Conservation (phyloP, 371 early-diverging fungal genomes). For the Ordospora pajunii region DNA sequence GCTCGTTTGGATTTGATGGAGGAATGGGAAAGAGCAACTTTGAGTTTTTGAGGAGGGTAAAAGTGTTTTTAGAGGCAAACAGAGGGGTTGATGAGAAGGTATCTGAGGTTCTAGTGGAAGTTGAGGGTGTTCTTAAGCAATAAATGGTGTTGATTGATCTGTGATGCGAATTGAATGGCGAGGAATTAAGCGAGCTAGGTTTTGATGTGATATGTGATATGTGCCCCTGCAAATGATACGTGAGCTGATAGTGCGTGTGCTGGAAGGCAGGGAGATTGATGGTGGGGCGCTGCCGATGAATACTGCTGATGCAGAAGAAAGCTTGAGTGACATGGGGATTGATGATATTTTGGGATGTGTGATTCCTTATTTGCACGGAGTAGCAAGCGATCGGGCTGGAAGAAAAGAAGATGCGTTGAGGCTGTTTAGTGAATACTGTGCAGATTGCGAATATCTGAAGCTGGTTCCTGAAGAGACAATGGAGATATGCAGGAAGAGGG, state of each 20-base stretch:
- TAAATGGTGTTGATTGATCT: not conserved
- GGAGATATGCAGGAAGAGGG: not conserved
- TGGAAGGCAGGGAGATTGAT: not conserved
- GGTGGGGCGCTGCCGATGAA: too few relatives aligned
- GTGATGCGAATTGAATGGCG: too few relatives aligned
- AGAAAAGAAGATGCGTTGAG: not conserved
- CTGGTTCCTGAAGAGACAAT: not conserved
- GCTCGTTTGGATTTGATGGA: not conserved
- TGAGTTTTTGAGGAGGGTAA: not conserved
- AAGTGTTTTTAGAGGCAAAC: not conserved
- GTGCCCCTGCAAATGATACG: not conserved
- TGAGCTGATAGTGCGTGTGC: not conserved
- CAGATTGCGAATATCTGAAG: not conserved
- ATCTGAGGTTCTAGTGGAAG: not conserved
- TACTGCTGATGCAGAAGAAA: not conserved
- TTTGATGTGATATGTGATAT: too few relatives aligned
- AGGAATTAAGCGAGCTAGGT: too few relatives aligned
- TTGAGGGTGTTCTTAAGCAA: not conserved
- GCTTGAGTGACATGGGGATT: not conserved
- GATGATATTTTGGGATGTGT: not conserved
- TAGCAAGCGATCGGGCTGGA: not conserved
- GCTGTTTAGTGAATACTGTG: slow-evolving; percentile 15
- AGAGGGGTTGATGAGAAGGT: not conserved
- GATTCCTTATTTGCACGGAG: not conserved
- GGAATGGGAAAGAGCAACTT: not conserved